Percentiles rank a stretch among this genome's conserved stretches.
Conservation (phyloP, 768 basidiomycete genomes). For the Pisolithus marmoratus region DNA sequence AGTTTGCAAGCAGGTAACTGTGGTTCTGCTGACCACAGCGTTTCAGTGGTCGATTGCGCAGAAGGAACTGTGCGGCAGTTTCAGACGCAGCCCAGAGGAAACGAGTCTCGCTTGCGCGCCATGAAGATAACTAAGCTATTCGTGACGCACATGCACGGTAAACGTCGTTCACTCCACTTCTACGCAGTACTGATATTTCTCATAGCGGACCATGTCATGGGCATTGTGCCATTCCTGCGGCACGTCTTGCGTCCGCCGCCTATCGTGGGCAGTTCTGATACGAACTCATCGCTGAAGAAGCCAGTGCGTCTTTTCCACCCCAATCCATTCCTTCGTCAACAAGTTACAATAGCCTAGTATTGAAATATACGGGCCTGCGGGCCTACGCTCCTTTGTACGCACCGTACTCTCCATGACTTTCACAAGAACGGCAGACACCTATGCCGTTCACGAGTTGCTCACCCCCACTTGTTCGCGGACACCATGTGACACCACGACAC, state of each 20-base stretch:
- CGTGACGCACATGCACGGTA: conserved; percentile 83
- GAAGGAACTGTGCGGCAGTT: conserved; percentile 77
- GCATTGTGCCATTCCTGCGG: conserved; percentile 61
- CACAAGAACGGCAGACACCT: conserved; percentile 53
- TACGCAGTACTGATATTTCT: neutral
- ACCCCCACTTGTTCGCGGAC: conserved; percentile 47
- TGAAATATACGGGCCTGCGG: conserved; percentile 76
- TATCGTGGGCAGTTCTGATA: conserved; percentile 9
- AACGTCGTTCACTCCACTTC: neutral
- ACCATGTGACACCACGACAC: conserved; percentile 39
- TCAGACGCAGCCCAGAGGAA: conserved; percentile 40
- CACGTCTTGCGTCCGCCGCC: conserved; percentile 47
- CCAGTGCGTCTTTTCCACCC: conserved; percentile 4
- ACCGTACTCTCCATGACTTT: conserved; percentile 64
- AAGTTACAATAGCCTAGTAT: conserved; percentile 26
- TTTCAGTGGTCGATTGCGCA: conserved; percentile 75
- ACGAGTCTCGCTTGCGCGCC: conserved; percentile 32
- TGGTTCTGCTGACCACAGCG: conserved; percentile 1
- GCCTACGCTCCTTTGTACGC: conserved; percentile 71
- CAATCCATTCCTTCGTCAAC: neutral
- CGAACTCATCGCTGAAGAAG: conserved; percentile 7
- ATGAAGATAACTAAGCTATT: conserved; percentile 63
- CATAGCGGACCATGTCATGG: conserved; percentile 73
- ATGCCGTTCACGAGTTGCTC: conserved; percentile 76
- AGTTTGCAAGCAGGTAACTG: neutral